Conservation (phyloP, 495 filamentous ascomycete species). For the Aspergillus diversus region DNA sequence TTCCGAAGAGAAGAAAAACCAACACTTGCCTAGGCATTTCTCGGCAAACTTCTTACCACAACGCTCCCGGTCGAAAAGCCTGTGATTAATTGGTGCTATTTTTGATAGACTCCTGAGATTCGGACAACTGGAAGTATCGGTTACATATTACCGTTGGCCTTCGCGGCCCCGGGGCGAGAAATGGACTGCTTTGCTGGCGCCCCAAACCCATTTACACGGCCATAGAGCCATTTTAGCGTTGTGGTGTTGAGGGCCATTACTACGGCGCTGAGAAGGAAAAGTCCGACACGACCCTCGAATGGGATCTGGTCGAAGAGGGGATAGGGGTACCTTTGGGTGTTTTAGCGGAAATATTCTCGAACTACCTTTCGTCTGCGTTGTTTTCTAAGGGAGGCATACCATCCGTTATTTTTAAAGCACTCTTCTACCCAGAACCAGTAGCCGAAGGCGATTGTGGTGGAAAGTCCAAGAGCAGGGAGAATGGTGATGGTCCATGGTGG, state of each 20-base stretch:
- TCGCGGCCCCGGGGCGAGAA: slow-evolving; percentile 39
- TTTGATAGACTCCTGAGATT: no score
- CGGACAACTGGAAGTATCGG: no score
- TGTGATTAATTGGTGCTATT: neutral
- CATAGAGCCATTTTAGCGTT: slow-evolving; percentile 68
- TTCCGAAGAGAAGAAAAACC: neutral
- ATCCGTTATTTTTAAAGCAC: slow-evolving; percentile 76
- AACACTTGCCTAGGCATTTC: neutral
- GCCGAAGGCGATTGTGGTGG: slow-evolving; percentile 63
- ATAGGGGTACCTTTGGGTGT: slow-evolving; percentile 73
- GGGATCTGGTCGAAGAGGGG: slow-evolving; percentile 72
- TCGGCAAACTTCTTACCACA: neutral
- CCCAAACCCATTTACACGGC: slow-evolving; percentile 67
- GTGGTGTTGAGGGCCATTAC: slow-evolving; percentile 73
- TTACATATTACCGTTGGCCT: slow-evolving; percentile 30
- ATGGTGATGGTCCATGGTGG: slow-evolving; percentile 78
- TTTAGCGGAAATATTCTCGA: neutral
- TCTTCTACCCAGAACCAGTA: slow-evolving; percentile 92
- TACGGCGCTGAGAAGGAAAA: slow-evolving; percentile 71
- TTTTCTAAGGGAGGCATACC: slow-evolving; percentile 45
- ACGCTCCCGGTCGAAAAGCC: neutral
- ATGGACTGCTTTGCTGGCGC: slow-evolving; percentile 21
- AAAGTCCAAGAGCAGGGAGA: slow-evolving; percentile 63
- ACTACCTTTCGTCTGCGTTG: neutral
- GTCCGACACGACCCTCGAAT: slow-evolving; percentile 61